Evolutionary conservation across 129 eudicot genomes (phyloP).

Genomic region (Mikania micrantha): DNA sequence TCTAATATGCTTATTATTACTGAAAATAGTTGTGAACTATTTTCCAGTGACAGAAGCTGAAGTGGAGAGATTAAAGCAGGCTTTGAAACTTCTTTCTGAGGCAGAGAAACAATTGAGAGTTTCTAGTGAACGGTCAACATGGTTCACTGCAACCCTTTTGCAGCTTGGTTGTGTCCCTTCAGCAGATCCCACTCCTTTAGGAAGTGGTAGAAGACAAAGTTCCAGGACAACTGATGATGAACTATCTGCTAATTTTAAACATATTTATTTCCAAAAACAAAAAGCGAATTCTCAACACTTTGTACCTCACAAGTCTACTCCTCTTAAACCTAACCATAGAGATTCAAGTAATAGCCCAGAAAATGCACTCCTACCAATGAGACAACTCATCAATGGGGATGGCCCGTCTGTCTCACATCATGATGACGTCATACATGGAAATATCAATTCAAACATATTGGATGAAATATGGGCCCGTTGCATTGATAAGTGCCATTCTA

Average conservation of each 20-base stretch:
- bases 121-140: slow-evolving; percentile 83
- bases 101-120: slow-evolving; percentile 89
- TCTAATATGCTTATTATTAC: slow-evolving; percentile 1
- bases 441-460: slow-evolving; percentile 35
- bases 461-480: slow-evolving; percentile 77
- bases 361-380: slow-evolving; percentile 29
- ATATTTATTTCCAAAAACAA: slow-evolving; percentile 36
- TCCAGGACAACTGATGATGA: slow-evolving; percentile 72
- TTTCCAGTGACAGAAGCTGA: slow-evolving; percentile 69
- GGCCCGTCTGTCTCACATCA: slow-evolving; percentile 29
- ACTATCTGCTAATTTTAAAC: slow-evolving; percentile 52
- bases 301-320: slow-evolving; percentile 43
- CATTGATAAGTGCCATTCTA: slow-evolving; percentile 84
- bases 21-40: background rate
- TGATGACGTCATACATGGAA: slow-evolving; percentile 33
- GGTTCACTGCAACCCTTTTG: slow-evolving; percentile 94
- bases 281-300: slow-evolving; percentile 35
- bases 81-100: slow-evolving; percentile 84
- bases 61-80: slow-evolving; percentile 69
- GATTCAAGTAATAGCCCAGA: slow-evolving; percentile 37
- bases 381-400: slow-evolving; percentile 31
- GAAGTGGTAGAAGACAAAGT: slow-evolving; percentile 74
- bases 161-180: slow-evolving; percentile 79
- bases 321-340: slow-evolving; percentile 29
- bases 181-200: slow-evolving; percentile 65